Base-by-base conservation (phyloP, 192 early-diverging fungal genomes). In the Coemansia sp. region DNA sequence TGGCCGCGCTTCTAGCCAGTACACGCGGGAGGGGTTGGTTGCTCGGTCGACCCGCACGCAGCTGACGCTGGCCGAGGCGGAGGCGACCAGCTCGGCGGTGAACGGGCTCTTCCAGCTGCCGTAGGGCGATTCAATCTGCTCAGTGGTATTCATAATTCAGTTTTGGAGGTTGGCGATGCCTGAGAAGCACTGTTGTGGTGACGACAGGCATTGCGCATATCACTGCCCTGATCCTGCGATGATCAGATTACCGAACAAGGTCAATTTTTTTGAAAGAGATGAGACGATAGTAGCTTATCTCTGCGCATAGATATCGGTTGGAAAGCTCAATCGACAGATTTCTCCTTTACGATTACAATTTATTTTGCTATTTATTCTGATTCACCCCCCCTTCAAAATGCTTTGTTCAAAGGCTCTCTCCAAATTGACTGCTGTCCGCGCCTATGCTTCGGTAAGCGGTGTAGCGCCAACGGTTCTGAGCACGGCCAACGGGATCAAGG, bases 81-180 rank as follows among this genome's bases (percentile, higher is more conserved):
- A 59, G 11, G 80, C 80, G 2, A 83, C 62, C 0, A 47, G 39
- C 6, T 47, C 16, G 14, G 80, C 80, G 0, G 52, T 69, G 16
- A 83, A 20, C 18, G 75, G 75, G 41, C 75, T 77, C 37, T 74
- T 65, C 80, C 80, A 83, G 68, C 69, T 72, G 37, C 80, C 80
- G 43, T 77, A 83, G 5, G 72, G 59, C 16, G 76, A 70, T 2
- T 13, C 64, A 18, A 55, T 31, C 6, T 55, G 43, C 6, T 45
- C 18, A 9, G 43, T 9, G 43, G 48, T 25, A 26, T 52, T 52
- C 25, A 23, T 52, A 26, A 21, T 12, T 3, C 1, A n/a, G n/a
- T n/a, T n/a, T n/a, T n/a, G n/a, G n/a, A n/a, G 31, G 31, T 4
- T 31, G 31, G 31, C 31, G 31, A 31, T 31, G n/a, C n/a, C n/a